Conservation (phyloP, 2,329 filamentous ascomycete genomes). For the Raffaelea ambrosiae region DNA sequence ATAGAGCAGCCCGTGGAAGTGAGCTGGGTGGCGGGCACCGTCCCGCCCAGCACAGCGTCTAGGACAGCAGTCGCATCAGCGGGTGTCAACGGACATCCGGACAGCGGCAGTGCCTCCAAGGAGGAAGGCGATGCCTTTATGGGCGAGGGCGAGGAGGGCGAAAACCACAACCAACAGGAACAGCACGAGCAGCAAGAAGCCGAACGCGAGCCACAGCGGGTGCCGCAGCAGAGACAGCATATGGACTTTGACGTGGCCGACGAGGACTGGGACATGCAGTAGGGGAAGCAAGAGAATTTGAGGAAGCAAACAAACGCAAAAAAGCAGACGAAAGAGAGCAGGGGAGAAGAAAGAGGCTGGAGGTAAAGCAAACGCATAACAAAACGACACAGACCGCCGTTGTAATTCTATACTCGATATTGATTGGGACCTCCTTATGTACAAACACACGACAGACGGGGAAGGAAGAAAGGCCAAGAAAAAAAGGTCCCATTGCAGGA, state of each 20-base stretch:
- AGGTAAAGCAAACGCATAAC: too few species aligned
- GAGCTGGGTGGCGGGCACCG: slow-evolving; percentile 42
- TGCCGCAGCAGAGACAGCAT: slow-evolving; percentile 11
- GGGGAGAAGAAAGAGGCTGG: too few species aligned
- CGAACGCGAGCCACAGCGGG: too few species aligned
- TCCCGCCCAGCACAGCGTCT: slow-evolving; percentile 13
- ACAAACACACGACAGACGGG: neutral
- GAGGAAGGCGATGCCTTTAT: neutral
- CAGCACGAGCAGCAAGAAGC: neutral
- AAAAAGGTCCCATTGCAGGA: too few species aligned
- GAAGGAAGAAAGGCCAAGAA: neutral
- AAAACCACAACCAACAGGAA: neutral
- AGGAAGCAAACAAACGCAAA: neutral
- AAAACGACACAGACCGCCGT: neutral
- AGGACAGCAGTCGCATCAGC: slow-evolving; percentile 13
- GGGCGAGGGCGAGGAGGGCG: neutral
- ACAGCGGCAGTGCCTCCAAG: neutral
- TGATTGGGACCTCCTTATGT: neutral
- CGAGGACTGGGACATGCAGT: slow-evolving; percentile 31
- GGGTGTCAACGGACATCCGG: neutral
- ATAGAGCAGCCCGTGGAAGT: slow-evolving; percentile 56
- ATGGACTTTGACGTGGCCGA: slow-evolving; percentile 48
- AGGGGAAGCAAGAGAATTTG: neutral
- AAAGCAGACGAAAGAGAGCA: too few species aligned
- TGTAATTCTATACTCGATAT: neutral